A percentile compares a stretch with the other conserved stretches of the same genome.
phyloP scores from a whole-genome alignment of 495 filamentous ascomycete genomes.

The Neurospora sp. region DNA sequence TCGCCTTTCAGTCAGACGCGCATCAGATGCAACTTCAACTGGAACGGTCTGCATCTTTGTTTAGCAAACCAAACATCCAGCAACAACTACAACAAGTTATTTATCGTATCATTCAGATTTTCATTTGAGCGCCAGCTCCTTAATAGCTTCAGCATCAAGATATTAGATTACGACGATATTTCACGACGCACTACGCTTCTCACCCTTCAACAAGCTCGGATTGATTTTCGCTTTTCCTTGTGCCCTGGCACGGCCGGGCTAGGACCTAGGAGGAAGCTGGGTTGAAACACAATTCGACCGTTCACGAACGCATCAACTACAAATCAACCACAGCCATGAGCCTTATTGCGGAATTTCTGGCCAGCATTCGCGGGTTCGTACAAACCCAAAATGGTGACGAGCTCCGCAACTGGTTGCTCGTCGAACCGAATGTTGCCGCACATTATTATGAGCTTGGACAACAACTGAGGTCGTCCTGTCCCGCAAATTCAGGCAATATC shows the following conservation, averaged over 20 bases:
- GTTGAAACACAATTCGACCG: background rate
- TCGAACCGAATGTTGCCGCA: constrained; percentile 37
- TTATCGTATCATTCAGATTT: background rate
- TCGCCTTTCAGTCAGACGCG: background rate
- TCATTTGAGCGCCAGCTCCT: background rate
- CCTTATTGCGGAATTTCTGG: constrained; percentile 29
- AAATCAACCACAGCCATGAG: constrained; percentile 18
- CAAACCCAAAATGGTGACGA: constrained; percentile 26
- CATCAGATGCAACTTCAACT: background rate
- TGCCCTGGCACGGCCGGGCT: background rate
- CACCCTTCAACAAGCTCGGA: background rate
- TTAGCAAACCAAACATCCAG: background rate
- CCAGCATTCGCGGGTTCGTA: constrained; percentile 29
- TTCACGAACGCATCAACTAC: background rate
- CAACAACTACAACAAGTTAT: background rate
- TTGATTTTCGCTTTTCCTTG: background rate
- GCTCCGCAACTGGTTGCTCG: constrained; percentile 35
- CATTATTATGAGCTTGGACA: constrained; percentile 56
- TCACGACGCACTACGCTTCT: background rate
- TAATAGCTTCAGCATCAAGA: background rate
- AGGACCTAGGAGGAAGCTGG: background rate
- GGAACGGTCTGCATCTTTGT: background rate
- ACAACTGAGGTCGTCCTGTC: constrained; percentile 52
- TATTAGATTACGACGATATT: background rate
- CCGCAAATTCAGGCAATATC: constrained; percentile 39